phyloP scores from a whole-genome alignment of 257 asterid genomes.

The Solanum dulcamara region DNA sequence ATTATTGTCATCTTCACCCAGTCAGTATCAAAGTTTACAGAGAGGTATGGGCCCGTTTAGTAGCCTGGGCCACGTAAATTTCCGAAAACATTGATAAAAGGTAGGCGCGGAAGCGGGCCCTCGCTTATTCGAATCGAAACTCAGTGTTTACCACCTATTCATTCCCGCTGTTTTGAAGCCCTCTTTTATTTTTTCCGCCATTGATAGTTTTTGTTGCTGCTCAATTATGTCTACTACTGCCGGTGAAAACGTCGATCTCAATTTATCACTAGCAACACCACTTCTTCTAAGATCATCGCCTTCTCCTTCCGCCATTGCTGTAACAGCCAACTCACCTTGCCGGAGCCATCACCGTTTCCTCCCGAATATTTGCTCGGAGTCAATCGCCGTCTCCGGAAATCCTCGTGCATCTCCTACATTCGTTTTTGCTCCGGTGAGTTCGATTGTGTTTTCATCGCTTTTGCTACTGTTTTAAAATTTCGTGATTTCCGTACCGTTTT shows the following conservation, averaged over 20 bases:
- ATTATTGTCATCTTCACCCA: neutral
- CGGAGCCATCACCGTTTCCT: neutral
- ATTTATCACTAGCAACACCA: neutral
- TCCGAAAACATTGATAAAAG: neutral
- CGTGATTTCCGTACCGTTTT: neutral
- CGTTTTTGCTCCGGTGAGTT: neutral
- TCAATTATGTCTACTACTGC: neutral
- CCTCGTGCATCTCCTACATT: neutral
- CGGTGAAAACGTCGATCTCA: neutral
- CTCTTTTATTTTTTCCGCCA: neutral
- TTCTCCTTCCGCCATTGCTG: neutral
- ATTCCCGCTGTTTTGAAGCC: neutral
- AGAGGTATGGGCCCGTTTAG: neutral
- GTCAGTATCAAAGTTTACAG: neutral
- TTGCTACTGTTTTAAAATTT: neutral
- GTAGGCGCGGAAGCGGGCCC: neutral
- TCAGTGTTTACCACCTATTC: neutral
- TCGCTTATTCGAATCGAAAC: neutral
- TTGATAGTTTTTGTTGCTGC: neutral
- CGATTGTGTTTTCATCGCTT: neutral
- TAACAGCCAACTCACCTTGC: neutral
- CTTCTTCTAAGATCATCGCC: neutral
- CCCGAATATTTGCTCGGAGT: neutral
- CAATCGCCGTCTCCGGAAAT: neutral
- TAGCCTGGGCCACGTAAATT: neutral